Percentiles rank a stretch among this genome's conserved stretches.
These are phyloP conservation scores for Bassia scoparia DNA, from an alignment of 148 eudicot genomes.

Conservation along the genomic window DNA sequence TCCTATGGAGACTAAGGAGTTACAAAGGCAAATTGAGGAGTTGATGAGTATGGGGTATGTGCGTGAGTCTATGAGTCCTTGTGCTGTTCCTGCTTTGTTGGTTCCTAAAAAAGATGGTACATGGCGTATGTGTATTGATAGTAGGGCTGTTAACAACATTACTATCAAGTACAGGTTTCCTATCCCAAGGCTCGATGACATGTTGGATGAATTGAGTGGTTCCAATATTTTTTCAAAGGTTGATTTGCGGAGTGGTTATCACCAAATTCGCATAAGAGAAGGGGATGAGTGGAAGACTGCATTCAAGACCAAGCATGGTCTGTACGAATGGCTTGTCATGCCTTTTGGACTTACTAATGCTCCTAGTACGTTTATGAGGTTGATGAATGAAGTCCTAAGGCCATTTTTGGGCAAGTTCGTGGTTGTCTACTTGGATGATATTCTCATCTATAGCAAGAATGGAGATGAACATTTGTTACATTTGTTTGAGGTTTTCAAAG, in stretches of 20 bases:
- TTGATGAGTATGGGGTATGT: not conserved
- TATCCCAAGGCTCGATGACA: not conserved
- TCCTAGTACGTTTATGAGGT: not conserved
- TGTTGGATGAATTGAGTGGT: not conserved
- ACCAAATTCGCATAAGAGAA: not conserved
- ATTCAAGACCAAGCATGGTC: not conserved
- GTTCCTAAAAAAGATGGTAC: not conserved
- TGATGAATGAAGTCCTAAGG: not conserved
- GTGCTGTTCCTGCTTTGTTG: not conserved
- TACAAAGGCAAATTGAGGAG: not conserved
- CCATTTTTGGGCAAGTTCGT: not conserved
- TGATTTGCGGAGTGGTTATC: too few species aligned
- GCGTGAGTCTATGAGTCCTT: not conserved
- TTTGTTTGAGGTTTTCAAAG: too few species aligned
- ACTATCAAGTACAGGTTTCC: not conserved
- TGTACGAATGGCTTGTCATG: not conserved
- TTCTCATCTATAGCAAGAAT: not conserved
- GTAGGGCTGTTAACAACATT: not conserved
- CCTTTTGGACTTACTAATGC: not conserved
- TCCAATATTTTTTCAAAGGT: too few species aligned
- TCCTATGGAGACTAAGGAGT: not conserved
- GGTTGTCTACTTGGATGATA: not conserved
- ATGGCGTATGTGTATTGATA: too few species aligned
- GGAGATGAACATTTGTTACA: not conserved
- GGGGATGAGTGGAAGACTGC: not conserved